phyloP scores from a whole-genome alignment of 805 yeast species.

The Myxozyma mucilagina region DNA sequence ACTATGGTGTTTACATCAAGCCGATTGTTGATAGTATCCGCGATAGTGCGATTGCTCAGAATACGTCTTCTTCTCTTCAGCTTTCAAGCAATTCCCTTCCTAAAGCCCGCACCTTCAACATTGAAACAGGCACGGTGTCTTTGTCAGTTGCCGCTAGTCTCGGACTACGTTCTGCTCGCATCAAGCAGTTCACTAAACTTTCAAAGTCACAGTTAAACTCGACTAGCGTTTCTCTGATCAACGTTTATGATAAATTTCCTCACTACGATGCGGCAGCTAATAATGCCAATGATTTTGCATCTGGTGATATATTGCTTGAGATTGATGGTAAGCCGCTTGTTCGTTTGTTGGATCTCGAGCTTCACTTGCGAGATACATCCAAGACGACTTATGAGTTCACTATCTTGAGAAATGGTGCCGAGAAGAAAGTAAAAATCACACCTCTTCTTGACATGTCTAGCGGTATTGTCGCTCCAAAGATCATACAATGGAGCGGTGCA shows the following conservation, averaged over 20 bases:
- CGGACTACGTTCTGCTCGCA: conserved; percentile 18
- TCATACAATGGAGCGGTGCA: conserved; percentile 32
- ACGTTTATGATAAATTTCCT: conserved; percentile 26
- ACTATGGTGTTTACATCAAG: conserved; percentile 22
- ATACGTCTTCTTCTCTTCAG: background rate
- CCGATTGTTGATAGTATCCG: conserved; percentile 17
- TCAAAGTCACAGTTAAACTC: conserved; percentile 17
- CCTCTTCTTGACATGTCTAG: conserved; percentile 11
- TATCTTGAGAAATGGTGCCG: conserved; percentile 22
- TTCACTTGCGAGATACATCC: conserved; percentile 9
- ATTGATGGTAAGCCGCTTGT: conserved; percentile 21
- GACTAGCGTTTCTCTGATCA: conserved; percentile 4
- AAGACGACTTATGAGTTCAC: conserved; percentile 6
- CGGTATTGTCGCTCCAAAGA: background rate
- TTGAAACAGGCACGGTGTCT: conserved; percentile 20
- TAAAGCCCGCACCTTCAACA: conserved; percentile 21
- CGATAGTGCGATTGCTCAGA: background rate
- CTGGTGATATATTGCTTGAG: conserved; percentile 28
- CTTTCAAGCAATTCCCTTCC: background rate
- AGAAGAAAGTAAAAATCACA: conserved; percentile 6
- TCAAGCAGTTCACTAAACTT: conserved; percentile 12
- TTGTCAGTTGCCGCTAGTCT: conserved; percentile 21
- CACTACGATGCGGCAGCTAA: conserved; percentile 8
- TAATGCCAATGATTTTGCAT: conserved; percentile 11
- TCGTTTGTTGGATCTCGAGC: conserved; percentile 18